phyloP scores from a whole-genome alignment of 2,329 filamentous ascomycete genomes.

The Macroventuria anomochaeta region DNA sequence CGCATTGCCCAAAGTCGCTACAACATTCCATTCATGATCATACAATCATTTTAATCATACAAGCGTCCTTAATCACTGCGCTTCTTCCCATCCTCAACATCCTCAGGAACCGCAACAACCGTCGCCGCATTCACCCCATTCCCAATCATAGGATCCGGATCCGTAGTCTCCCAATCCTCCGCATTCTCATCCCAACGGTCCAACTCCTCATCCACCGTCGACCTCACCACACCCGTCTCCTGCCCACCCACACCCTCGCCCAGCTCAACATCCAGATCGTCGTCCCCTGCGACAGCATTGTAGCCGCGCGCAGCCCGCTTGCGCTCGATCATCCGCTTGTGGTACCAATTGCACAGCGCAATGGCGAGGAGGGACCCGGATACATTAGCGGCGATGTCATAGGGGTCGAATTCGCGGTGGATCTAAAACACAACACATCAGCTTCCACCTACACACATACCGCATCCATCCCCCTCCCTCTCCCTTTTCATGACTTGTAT shows the following conservation, averaged over 20 bases:
- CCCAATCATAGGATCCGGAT: conserved; percentile 39
- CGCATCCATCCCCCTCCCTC: neutral
- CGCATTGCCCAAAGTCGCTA: neutral
- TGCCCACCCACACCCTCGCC: conserved; percentile 66
- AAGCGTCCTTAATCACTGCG: conserved; percentile 46
- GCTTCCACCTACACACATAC: too few relatives aligned
- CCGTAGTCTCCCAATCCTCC: conserved; percentile 70
- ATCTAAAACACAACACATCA: conserved; percentile 47
- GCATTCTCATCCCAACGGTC: conserved; percentile 95
- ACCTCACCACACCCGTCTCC: conserved; percentile 66
- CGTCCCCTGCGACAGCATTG: conserved; percentile 69
- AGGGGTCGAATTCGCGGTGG: conserved; percentile 70
- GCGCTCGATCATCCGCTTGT: conserved; percentile 92
- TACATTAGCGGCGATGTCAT: conserved; percentile 87
- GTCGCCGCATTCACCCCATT: conserved; percentile 23
- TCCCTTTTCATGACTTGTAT: neutral
- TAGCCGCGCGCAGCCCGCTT: conserved; percentile 78
- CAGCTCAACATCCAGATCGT: conserved; percentile 72
- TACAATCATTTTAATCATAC: neutral
- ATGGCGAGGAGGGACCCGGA: conserved; percentile 76
- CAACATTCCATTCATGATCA: neutral
- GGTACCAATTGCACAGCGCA: conserved; percentile 85
- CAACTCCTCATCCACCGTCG: conserved; percentile 75
- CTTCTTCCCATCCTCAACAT: conserved; percentile 49
- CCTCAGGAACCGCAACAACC: conserved; percentile 29